phyloP scores from a whole-genome alignment of 148 eudicot species.

The Nepenthes gracilis region DNA sequence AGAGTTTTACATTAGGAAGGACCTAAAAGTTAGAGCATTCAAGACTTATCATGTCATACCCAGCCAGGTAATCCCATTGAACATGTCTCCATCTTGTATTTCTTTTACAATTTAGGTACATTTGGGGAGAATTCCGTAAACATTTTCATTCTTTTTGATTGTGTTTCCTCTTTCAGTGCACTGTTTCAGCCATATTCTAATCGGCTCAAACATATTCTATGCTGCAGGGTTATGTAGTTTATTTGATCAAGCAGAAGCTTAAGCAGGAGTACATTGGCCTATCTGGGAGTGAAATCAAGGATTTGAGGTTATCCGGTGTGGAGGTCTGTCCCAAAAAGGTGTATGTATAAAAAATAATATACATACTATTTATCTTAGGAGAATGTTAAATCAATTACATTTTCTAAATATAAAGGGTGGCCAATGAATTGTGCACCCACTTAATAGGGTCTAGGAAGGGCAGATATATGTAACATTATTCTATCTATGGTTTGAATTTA shows the following conservation, averaged over 20 bases:
- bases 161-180: not conserved
- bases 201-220: slow-evolving; percentile 2
- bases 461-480: no score
- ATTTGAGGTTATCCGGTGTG: slow-evolving; percentile 64
- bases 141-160: not conserved
- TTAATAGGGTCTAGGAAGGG: no score
- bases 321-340: slow-evolving; percentile 44
- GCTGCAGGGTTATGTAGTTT: slow-evolving; percentile 74
- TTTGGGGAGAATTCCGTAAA: not conserved
- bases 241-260: slow-evolving; percentile 69
- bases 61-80: slow-evolving; percentile 48
- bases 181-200: not conserved
- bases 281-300: slow-evolving; percentile 61
- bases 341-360: not conserved
- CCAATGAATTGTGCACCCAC: no score
- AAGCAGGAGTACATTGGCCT: slow-evolving; percentile 73
- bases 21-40: slow-evolving; percentile 78
- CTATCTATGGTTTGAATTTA: no score
- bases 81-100: no score
- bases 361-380: no score
- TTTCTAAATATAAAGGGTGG: not conserved
- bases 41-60: slow-evolving; percentile 74
- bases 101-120: no score
- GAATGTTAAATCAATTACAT: not conserved
- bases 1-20: slow-evolving; percentile 55